Evolutionary conservation across 2,329 filamentous ascomycete genomes (phyloP).

Genomic region (Knufia petricola): DNA sequence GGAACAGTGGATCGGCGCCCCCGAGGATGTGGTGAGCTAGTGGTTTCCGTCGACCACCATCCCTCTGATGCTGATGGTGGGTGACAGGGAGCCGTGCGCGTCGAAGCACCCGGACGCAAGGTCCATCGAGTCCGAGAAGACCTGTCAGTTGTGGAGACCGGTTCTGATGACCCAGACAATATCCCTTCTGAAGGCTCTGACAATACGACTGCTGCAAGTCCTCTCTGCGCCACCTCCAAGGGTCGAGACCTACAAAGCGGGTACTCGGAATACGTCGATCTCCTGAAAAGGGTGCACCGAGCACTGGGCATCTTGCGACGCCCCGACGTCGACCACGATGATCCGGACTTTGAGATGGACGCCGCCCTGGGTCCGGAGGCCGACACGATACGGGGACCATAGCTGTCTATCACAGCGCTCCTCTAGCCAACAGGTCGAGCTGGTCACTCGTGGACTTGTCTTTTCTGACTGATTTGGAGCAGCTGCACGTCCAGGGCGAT

Average conservation of each 20-base stretch:
- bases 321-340: slow-evolving; percentile 2
- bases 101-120: slow-evolving; percentile 3
- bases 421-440: too few relatives aligned
- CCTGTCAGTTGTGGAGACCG: slow-evolving; percentile 2
- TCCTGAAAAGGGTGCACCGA: background rate
- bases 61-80: slow-evolving; percentile 3
- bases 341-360: slow-evolving; percentile 1
- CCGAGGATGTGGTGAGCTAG: slow-evolving; percentile 3
- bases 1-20: slow-evolving; percentile 3
- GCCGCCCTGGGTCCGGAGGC: slow-evolving; percentile 1
- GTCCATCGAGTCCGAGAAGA: slow-evolving; percentile 3
- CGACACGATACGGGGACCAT: slow-evolving; percentile 2
- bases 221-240: slow-evolving; percentile 1
- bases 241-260: background rate
- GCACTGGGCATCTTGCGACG: slow-evolving; percentile 1
- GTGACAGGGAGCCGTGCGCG: slow-evolving; percentile 2
- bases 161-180: slow-evolving; percentile 1
- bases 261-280: slow-evolving; percentile 1
- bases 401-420: too few relatives aligned
- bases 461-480: too few relatives aligned
- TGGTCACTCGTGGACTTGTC: too few relatives aligned
- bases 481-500: too few relatives aligned
- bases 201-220: slow-evolving; percentile 1
- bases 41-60: slow-evolving; percentile 1
- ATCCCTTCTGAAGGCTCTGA: slow-evolving; percentile 3